Conservation (phyloP, 176 grass and related monocot genomes). For the Ananas comosus region DNA sequence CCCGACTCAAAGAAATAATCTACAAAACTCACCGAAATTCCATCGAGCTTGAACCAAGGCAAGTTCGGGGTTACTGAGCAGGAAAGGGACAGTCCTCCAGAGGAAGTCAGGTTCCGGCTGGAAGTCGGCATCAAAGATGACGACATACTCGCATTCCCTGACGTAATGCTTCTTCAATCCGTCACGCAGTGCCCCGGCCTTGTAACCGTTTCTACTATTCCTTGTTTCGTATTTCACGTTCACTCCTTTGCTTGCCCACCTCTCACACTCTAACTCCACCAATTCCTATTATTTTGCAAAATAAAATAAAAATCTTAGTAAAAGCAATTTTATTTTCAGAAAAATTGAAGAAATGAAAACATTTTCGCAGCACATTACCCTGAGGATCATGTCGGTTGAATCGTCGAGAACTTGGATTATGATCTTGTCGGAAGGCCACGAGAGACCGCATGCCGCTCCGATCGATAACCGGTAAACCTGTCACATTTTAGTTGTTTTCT, state of each 20-base stretch:
- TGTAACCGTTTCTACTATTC: conserved; percentile 74
- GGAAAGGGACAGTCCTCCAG: conserved; percentile 38
- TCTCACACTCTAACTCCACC: conserved; percentile 62
- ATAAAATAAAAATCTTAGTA: background rate
- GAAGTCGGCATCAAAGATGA: conserved; percentile 84
- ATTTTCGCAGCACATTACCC: background rate
- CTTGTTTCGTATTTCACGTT: conserved; percentile 56
- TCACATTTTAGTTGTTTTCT: too few species aligned
- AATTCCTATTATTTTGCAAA: conserved; percentile 26
- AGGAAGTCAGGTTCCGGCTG: conserved; percentile 72
- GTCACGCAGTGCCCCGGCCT: conserved; percentile 80
- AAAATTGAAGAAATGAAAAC: background rate
- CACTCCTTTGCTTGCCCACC: conserved; percentile 57
- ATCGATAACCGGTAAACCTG: conserved; percentile 4
- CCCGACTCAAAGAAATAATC: too few species aligned
- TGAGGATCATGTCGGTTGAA: background rate
- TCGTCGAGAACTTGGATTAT: conserved; percentile 10
- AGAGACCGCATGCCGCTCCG: background rate
- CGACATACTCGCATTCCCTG: conserved; percentile 46
- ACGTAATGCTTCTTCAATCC: conserved; percentile 61
- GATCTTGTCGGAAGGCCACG: background rate
- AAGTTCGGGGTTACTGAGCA: conserved; percentile 33
- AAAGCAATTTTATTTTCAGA: background rate
- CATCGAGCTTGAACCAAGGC: conserved; percentile 80
- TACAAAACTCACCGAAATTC: conserved; percentile 37